These are phyloP conservation scores for Garcia nutans DNA, from an alignment of 345 rosid genomes.

Conservation along the genomic window DNA sequence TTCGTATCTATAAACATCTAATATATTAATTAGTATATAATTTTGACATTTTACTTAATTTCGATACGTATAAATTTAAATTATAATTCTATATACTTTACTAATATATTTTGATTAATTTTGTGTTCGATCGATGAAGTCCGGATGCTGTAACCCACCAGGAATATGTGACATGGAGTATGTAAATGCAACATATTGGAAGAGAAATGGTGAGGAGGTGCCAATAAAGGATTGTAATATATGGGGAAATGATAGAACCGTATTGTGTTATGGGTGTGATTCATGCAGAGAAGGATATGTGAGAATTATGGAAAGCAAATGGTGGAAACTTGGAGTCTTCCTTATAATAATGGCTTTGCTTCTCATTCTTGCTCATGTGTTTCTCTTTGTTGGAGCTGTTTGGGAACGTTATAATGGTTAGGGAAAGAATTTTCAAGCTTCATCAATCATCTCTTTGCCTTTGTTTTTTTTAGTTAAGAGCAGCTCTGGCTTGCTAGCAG, in stretches of 20 bases:
- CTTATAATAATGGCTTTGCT: slow-evolving; percentile 50
- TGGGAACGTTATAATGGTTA: slow-evolving; percentile 43
- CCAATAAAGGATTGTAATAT: slow-evolving; percentile 42
- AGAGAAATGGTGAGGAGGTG: slow-evolving; percentile 10
- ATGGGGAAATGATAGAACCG: slow-evolving; percentile 49
- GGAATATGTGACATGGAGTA: slow-evolving; percentile 50
- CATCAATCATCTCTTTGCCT: neutral
- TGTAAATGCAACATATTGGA: slow-evolving; percentile 67
- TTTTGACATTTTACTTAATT: too few relatives aligned
- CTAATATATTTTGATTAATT: neutral
- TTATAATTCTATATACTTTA: neutral
- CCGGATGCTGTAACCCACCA: slow-evolving; percentile 83
- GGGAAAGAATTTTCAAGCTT: neutral
- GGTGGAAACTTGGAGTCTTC: slow-evolving; percentile 73
- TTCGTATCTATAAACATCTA: too few relatives aligned
- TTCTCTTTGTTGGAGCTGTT: slow-evolving; percentile 55
- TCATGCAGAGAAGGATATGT: slow-evolving; percentile 59
- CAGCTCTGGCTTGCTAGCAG: too few relatives aligned
- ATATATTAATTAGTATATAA: too few relatives aligned
- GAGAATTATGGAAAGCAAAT: slow-evolving; percentile 47
- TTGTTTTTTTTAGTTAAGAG: neutral
- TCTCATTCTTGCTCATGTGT: slow-evolving; percentile 54
- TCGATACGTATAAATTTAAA: too few relatives aligned
- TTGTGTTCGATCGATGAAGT: slow-evolving; percentile 32
- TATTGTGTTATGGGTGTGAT: slow-evolving; percentile 58